Percentiles rank a stretch among this genome's conserved stretches.
phyloP scores from a whole-genome alignment of 441 rosid genomes.

The Populus hybrid region DNA sequence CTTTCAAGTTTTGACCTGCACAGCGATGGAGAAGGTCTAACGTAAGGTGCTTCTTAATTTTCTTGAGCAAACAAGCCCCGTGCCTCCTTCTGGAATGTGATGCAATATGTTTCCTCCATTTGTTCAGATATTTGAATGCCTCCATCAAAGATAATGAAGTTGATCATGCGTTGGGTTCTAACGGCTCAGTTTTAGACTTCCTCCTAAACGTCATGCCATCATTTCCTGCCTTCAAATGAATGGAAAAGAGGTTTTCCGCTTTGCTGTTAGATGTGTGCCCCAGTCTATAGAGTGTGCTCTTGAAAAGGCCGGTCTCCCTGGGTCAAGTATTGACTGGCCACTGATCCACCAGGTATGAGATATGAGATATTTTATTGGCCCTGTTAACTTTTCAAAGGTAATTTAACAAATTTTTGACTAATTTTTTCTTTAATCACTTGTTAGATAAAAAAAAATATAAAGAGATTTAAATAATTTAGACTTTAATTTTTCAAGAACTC shows the following conservation, averaged over 20 bases:
- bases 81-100: conserved; percentile 8
- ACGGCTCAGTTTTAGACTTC: conserved; percentile 59
- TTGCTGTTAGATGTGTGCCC: conserved; percentile 82
- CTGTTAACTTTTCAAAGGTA: too few relatives aligned
- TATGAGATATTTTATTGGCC: not conserved
- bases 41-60: conserved; percentile 31
- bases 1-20: conserved; percentile 79
- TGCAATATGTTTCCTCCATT: conserved; percentile 11
- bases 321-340: conserved; percentile 77
- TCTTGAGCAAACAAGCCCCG: not conserved
- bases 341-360: conserved; percentile 83
- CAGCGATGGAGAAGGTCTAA: conserved; percentile 79
- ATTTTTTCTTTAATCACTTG: too few relatives aligned
- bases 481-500: too few relatives aligned
- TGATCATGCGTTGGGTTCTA: conserved; percentile 46
- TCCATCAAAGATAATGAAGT: conserved; percentile 36
- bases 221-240: conserved; percentile 85
- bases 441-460: too few relatives aligned
- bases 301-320: conserved; percentile 67
- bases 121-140: conserved; percentile 67
- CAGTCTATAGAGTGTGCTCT: conserved; percentile 75
- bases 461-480: too few relatives aligned
- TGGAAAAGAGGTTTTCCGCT: conserved; percentile 91
- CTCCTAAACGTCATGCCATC: conserved; percentile 43
- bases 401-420: too few relatives aligned